phyloP scores from a whole-genome alignment of 164 flowering plant species.

The Magnolia changhungtana region DNA sequence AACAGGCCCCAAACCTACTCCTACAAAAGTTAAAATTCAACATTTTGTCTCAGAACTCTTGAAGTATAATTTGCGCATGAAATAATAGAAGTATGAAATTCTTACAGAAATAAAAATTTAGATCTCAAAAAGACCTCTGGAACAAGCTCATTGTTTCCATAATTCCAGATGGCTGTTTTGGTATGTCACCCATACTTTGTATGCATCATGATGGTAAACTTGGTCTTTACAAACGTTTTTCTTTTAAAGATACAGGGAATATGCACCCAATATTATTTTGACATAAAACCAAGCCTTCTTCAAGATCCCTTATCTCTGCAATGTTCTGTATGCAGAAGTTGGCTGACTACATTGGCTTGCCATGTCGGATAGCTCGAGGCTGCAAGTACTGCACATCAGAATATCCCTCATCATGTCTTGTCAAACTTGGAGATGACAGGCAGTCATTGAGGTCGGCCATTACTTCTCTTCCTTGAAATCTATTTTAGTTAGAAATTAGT shows the following conservation, averaged over 20 bases:
- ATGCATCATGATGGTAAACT: no score
- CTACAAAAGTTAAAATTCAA: no score
- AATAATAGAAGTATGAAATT: no score
- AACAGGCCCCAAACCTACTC: no score
- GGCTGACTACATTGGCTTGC: conserved; percentile 88
- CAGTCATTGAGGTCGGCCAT: conserved; percentile 46
- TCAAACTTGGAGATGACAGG: conserved; percentile 64
- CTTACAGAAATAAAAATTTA: no score
- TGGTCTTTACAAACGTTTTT: no score
- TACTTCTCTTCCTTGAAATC: neutral
- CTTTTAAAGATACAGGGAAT: neutral
- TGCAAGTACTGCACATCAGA: conserved; percentile 86
- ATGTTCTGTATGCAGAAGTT: conserved; percentile 57
- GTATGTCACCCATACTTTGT: no score
- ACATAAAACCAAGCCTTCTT: neutral
- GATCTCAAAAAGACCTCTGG: no score
- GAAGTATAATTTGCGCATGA: no score
- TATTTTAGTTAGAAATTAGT: conserved; percentile 5
- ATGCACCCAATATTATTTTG: neutral
- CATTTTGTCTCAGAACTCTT: no score
- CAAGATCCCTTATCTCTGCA: neutral
- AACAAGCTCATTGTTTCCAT: no score
- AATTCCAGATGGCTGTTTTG: no score
- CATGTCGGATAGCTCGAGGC: conserved; percentile 92
- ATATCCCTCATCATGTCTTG: conserved; percentile 80